A percentile compares a stretch with the other conserved stretches of the same genome.
Conservation (phyloP, 179 eudicot species). For the Pouteria campechiana region DNA sequence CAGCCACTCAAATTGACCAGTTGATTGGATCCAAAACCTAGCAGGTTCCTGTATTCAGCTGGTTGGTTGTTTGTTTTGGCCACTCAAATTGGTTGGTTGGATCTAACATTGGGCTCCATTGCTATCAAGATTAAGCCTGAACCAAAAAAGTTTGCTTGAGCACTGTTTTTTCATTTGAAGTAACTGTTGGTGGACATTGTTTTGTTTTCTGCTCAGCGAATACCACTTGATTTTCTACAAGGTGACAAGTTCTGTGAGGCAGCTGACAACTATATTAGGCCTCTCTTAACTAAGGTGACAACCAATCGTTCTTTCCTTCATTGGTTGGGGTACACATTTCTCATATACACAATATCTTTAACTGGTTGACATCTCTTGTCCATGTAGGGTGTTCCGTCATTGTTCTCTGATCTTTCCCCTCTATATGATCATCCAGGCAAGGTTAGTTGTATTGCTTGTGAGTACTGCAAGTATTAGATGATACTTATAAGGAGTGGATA, state of each 20-base stretch:
- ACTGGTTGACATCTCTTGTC: constrained; percentile 5
- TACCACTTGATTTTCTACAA: constrained; percentile 94
- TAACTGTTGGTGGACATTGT: neutral
- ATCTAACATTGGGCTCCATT: too few relatives aligned
- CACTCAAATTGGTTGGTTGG: too few relatives aligned
- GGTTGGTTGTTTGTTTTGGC: too few relatives aligned
- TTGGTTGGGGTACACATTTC: neutral
- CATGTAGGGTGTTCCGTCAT: constrained; percentile 89
- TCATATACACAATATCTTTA: too few relatives aligned
- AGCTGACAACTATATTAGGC: constrained; percentile 71
- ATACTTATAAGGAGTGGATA: too few relatives aligned
- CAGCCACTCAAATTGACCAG: too few relatives aligned
- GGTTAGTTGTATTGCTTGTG: constrained; percentile 44
- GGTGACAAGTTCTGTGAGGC: constrained; percentile 69
- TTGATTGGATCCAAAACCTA: too few relatives aligned
- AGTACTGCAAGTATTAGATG: too few relatives aligned
- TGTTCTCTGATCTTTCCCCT: constrained; percentile 96
- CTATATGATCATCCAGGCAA: constrained; percentile 91
- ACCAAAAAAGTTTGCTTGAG: neutral
- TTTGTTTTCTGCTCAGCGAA: constrained; percentile 43
- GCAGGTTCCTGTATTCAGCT: too few relatives aligned
- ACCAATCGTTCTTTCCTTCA: neutral
- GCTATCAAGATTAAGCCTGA: too few relatives aligned
- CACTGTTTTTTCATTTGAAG: neutral
- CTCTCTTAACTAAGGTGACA: constrained; percentile 79